Conservation (phyloP, 2,329 filamentous ascomycete genomes). For the Westerdykella aurantiaca region DNA sequence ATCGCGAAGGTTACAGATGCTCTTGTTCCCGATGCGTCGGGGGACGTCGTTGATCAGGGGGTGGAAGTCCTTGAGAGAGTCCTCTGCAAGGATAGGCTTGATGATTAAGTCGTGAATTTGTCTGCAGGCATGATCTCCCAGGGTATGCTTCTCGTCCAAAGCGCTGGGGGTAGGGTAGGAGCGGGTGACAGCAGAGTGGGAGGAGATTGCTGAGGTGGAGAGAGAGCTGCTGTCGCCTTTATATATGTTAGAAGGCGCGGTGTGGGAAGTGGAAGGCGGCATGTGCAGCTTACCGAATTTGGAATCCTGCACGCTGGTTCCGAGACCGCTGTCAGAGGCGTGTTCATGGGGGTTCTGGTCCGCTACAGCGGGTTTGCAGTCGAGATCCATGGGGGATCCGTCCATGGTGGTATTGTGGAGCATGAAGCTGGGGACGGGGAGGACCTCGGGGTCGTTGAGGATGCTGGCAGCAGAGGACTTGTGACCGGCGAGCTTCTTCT, state of each 20-base stretch:
- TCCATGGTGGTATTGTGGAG: conserved; percentile 35
- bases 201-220: conserved; percentile 33
- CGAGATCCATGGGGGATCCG: conserved; percentile 35
- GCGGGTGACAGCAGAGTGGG: conserved; percentile 40
- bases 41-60: conserved; percentile 73
- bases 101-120: conserved; percentile 77
- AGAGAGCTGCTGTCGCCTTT: conserved; percentile 34
- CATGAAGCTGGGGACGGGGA: conserved; percentile 44
- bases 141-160: conserved; percentile 46
- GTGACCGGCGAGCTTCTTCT: conserved; percentile 39
- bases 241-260: conserved; percentile 27
- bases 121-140: conserved; percentile 65
- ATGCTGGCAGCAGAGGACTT: conserved; percentile 33
- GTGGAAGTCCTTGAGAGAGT: conserved; percentile 72
- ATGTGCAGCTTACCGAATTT: conserved; percentile 36
- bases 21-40: conserved; percentile 70
- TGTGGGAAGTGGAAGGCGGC: conserved; percentile 14
- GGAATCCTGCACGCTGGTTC: conserved; percentile 63
- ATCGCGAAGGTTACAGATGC: conserved; percentile 86
- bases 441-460: conserved; percentile 45
- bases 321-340: conserved; percentile 81
- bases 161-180: conserved; percentile 39
- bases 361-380: conserved; percentile 36
- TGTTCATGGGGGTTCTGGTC: conserved; percentile 53
- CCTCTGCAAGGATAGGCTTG: conserved; percentile 66